Evolutionary conservation across 2,329 filamentous ascomycete genomes (phyloP).

Genomic region (Salinomyces thailandicus): DNA sequence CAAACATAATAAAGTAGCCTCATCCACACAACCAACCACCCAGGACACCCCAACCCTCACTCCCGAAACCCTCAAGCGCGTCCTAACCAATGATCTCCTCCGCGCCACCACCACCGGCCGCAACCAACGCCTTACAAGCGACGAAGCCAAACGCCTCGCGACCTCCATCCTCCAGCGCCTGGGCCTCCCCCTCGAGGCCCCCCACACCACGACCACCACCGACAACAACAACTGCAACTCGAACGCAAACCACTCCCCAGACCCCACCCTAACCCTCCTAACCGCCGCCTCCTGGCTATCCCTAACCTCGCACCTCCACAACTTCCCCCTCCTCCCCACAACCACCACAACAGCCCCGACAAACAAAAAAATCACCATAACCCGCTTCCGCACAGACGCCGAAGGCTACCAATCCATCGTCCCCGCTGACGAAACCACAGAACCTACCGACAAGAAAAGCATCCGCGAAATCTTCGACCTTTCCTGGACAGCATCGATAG

Average conservation of each 20-base stretch:
- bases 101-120: conserved; percentile 35
- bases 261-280: conserved; percentile 29
- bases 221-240: no score
- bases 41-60: conserved; percentile 18
- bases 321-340: conserved; percentile 29
- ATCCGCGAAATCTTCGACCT: conserved; percentile 37
- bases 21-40: background rate
- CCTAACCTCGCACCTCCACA: conserved; percentile 21
- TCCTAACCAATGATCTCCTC: conserved; percentile 37
- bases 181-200: conserved; percentile 24
- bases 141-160: conserved; percentile 38
- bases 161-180: conserved; percentile 32
- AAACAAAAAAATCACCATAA: conserved; percentile 30
- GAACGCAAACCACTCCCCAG: no score
- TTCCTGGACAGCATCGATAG: conserved; percentile 33
- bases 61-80: conserved; percentile 35
- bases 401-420: conserved; percentile 26
- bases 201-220: conserved; percentile 24
- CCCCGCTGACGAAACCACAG: conserved; percentile 24
- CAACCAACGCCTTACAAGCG: conserved; percentile 29
- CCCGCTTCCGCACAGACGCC: conserved; percentile 8
- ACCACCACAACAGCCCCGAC: conserved; percentile 18
- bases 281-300: conserved; percentile 36
- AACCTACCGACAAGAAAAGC: conserved; percentile 30
- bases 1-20: no score